Conservation (phyloP, 805 yeast genomes). For the Zygoascus tannicola region DNA sequence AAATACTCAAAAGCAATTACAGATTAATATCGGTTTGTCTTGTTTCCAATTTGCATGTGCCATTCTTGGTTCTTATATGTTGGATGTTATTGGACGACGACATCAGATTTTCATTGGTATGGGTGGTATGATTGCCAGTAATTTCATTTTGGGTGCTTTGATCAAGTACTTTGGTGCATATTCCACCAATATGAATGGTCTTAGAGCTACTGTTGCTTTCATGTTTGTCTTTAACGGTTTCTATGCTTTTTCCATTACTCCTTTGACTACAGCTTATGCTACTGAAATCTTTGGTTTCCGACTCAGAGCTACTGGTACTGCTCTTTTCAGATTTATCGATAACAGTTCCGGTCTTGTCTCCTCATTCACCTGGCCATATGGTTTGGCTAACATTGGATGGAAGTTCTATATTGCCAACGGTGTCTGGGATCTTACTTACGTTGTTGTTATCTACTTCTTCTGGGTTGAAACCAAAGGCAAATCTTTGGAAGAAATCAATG, state of each 20-base stretch:
- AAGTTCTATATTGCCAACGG: constrained; percentile 64
- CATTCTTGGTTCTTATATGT: not conserved
- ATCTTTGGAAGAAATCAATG: constrained; percentile 55
- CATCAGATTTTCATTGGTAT: not conserved
- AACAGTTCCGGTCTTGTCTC: constrained; percentile 2
- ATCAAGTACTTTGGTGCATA: constrained; percentile 2
- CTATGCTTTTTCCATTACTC: constrained; percentile 2
- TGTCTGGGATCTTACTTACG: constrained; percentile 32
- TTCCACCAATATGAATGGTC: not conserved
- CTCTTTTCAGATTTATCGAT: constrained; percentile 5
- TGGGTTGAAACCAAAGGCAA: constrained; percentile 38
- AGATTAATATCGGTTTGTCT: not conserved
- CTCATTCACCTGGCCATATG: constrained; percentile 43
- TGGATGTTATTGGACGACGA: constrained; percentile 1
- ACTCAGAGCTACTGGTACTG: constrained; percentile 9
- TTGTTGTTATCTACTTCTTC: constrained; percentile 26
- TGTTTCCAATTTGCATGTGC: not conserved
- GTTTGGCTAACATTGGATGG: constrained; percentile 38
- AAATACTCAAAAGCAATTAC: not conserved
- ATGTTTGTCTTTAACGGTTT: not conserved
- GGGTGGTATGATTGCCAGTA: not conserved
- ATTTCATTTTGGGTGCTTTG: not conserved
- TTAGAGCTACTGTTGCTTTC: not conserved
- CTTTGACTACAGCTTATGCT: constrained; percentile 17
- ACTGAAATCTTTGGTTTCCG: constrained; percentile 8